Evolutionary conservation across 2,329 filamentous ascomycete species (phyloP).

Genomic region (Calycina marina): DNA sequence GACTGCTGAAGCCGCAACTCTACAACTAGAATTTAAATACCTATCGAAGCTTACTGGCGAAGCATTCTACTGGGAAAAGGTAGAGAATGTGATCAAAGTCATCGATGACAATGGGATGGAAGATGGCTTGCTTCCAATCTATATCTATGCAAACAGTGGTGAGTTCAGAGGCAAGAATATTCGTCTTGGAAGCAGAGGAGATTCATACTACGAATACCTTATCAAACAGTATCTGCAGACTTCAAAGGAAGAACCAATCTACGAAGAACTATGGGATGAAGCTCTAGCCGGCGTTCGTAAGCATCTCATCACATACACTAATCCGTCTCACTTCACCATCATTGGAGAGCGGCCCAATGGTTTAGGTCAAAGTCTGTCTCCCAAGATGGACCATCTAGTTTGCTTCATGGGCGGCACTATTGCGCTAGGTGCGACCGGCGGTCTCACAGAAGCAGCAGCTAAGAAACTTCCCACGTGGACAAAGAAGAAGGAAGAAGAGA

Average conservation of each 20-base stretch:
- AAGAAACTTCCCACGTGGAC: conserved; percentile 60
- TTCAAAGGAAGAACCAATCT: conserved; percentile 69
- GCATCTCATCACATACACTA: conserved; percentile 80
- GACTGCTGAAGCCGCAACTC: conserved; percentile 79
- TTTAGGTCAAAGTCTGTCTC: conserved; percentile 46
- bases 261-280: conserved; percentile 88
- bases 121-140: conserved; percentile 85
- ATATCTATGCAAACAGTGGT: conserved; percentile 66
- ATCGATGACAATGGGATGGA: conserved; percentile 67
- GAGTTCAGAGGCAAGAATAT: conserved; percentile 75
- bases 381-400: conserved; percentile 97
- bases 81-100: conserved; percentile 81
- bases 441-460: conserved; percentile 60
- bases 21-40: conserved; percentile 97
- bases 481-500: conserved; percentile 69
- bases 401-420: conserved; percentile 98
- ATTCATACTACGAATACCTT: conserved; percentile 97
- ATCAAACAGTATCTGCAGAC: conserved; percentile 98
- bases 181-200: conserved; percentile 80
- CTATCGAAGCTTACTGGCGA: conserved; percentile 89
- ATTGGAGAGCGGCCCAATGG: conserved; percentile 75
- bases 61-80: conserved; percentile 79
- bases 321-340: conserved; percentile 68
- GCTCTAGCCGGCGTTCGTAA: conserved; percentile 74
- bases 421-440: conserved; percentile 72